A percentile compares a stretch with the other conserved stretches of the same genome.
These are phyloP conservation scores for Naganishia sp. DNA, from an alignment of 1,284 basidiomycete species.

Conservation along the genomic window DNA sequence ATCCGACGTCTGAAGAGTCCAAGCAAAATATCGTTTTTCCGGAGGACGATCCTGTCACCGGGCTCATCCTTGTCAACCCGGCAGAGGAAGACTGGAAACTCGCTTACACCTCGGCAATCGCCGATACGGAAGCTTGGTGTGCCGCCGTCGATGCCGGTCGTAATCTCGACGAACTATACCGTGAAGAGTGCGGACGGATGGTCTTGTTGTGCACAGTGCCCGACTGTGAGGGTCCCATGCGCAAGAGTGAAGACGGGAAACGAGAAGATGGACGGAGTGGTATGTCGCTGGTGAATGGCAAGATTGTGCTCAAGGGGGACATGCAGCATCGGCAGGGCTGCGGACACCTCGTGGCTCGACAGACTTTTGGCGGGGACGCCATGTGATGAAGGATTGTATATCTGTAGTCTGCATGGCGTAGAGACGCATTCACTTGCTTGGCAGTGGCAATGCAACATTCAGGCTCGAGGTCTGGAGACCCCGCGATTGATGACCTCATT, in stretches of 20 bases:
- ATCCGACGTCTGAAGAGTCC: slow-evolving; percentile 35
- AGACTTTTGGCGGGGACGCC: slow-evolving; percentile 23
- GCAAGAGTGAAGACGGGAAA: slow-evolving; percentile 50
- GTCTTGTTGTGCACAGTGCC: slow-evolving; percentile 50
- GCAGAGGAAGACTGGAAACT: slow-evolving; percentile 31
- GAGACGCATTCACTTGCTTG: background rate
- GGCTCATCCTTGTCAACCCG: slow-evolving; percentile 44
- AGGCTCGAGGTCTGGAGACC: too few species aligned
- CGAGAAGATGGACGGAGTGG: slow-evolving; percentile 50
- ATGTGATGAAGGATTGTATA: slow-evolving; percentile 4
- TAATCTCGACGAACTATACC: slow-evolving; percentile 37
- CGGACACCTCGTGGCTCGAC: slow-evolving; percentile 42
- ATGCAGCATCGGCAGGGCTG: slow-evolving; percentile 46
- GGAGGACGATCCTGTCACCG: slow-evolving; percentile 41
- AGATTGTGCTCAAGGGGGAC: slow-evolving; percentile 26
- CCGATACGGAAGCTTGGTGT: slow-evolving; percentile 24
- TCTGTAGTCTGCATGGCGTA: too few species aligned
- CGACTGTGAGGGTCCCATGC: slow-evolving; percentile 51
- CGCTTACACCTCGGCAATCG: slow-evolving; percentile 29
- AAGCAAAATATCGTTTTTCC: slow-evolving; percentile 4
- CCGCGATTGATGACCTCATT: too few species aligned
- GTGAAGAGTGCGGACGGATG: slow-evolving; percentile 39
- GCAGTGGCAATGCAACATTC: too few species aligned
- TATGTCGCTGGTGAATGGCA: slow-evolving; percentile 38
- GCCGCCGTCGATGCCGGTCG: slow-evolving; percentile 19